phyloP scores from a whole-genome alignment of 352 stramenopile species.

The Elongisporangium undulatum region DNA sequence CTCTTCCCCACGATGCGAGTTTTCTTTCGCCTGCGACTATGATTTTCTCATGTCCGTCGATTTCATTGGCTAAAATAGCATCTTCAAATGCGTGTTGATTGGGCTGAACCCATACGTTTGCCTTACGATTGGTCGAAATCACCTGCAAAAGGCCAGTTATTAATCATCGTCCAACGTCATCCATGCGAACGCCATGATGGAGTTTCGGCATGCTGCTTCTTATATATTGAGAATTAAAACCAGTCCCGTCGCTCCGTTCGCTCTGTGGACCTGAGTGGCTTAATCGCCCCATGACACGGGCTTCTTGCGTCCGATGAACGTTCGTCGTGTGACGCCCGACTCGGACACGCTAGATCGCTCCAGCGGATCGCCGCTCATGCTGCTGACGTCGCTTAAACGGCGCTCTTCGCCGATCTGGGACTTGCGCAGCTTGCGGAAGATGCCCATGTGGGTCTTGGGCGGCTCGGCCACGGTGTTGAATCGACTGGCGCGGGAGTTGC shows the following conservation, averaged over 20 bases:
- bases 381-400: constrained; percentile 24
- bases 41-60: not conserved
- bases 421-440: constrained; percentile 39
- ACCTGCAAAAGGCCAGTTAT: not conserved
- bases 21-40: not conserved
- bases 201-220: not conserved
- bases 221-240: not conserved
- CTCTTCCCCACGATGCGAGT: not conserved
- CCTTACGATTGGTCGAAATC: not conserved
- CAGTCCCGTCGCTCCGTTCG: not conserved
- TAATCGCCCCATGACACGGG: constrained; percentile 67
- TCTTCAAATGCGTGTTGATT: not conserved
- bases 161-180: not conserved
- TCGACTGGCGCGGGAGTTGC: not conserved
- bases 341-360: constrained; percentile 32
- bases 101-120: not conserved
- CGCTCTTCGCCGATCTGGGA: constrained; percentile 25
- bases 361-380: constrained; percentile 22
- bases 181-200: not conserved
- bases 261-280: constrained; percentile 5
- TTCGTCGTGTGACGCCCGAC: constrained; percentile 32
- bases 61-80: not conserved
- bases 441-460: constrained; percentile 26
- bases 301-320: constrained; percentile 78
- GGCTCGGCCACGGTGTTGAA: constrained; percentile 9